A percentile compares a stretch with the other conserved stretches of the same genome.
phyloP scores from a whole-genome alignment of 2,329 filamentous ascomycete species.

The Pseudocercospora ulei region DNA sequence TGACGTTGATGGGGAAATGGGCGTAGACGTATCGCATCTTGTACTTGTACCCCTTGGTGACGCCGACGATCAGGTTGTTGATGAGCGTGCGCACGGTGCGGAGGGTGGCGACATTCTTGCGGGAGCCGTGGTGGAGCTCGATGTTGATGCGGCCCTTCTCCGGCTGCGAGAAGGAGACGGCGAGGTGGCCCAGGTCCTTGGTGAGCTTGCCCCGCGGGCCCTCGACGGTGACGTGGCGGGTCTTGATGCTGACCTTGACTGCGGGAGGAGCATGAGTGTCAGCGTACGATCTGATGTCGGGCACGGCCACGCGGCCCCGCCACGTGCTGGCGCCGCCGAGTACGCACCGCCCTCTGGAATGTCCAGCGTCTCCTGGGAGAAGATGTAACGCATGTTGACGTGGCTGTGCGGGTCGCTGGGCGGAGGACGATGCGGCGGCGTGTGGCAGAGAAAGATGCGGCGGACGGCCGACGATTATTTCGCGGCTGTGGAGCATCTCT shows the following conservation, averaged over 20 bases:
- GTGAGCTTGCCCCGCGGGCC: slow-evolving; percentile 92
- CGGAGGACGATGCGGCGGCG: slow-evolving; percentile 6
- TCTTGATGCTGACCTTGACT: slow-evolving; percentile 99
- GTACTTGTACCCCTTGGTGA: slow-evolving; percentile 99
- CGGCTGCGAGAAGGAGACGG: slow-evolving; percentile 87
- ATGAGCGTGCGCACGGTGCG: slow-evolving; percentile 96
- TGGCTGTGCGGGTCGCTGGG: slow-evolving; percentile 12
- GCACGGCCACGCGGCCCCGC: slow-evolving; percentile 2
- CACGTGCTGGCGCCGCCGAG: slow-evolving; percentile 14
- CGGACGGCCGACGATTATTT: too few relatives aligned
- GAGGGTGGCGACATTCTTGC: slow-evolving; percentile 96
- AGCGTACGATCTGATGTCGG: slow-evolving; percentile 9
- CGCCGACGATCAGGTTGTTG: slow-evolving; percentile 96
- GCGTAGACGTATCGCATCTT: slow-evolving; percentile 99
- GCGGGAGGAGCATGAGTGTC: slow-evolving; percentile 31
- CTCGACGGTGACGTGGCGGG: slow-evolving; percentile 90
- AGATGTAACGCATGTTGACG: slow-evolving; percentile 98
- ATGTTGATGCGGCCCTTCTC: slow-evolving; percentile 83
- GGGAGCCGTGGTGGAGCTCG: slow-evolving; percentile 94
- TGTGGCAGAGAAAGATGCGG: too few relatives aligned
- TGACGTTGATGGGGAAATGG: slow-evolving; percentile 99
- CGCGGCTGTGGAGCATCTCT: too few relatives aligned
- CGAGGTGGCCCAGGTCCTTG: slow-evolving; percentile 93
- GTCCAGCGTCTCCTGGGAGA: slow-evolving; percentile 88
- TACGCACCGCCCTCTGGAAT: slow-evolving; percentile 94